Base-by-base conservation (phyloP, 169 alveolate species). In the Eimeria necatrix region DNA sequence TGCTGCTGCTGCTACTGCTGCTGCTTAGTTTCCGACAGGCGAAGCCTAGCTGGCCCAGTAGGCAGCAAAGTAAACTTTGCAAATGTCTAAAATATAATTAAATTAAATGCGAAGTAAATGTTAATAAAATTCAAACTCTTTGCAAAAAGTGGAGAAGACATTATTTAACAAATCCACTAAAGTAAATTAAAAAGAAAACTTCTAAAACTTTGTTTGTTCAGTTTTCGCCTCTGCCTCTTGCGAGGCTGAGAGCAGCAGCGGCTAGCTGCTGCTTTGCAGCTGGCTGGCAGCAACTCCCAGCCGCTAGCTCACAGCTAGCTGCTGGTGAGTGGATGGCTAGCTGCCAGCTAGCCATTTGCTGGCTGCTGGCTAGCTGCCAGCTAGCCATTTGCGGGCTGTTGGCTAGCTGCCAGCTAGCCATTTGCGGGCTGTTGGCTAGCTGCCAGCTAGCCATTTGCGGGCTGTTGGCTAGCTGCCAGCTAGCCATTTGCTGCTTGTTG, bases 181-280 rank as follows among this genome's bases (percentile, higher is more conserved):
- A 32, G 41, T 32, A 32, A 32, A 32, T 32, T 32, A 32, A 32
- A 32, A 32, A 32, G 2, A 2, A 0, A 32, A 0, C 2, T 32
- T 32, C 41, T 32, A 32, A 32, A 32, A 2, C 41, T 32, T 32
- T 32, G 41, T 32, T 32, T 32, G 41, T 32, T 32, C 41, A 32
- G 41, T 32, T 32, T 32, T 32, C 41, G 41, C 41, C 41, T 32
- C 41, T 32, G 41, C 2, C 20, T 22, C 84, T 41, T 26, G 84
- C 56, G 48, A 73, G 4, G 26, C 4, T 26, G 5, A 73, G 20
- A 26, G 10, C 56, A 1, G 59, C 32, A 46, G 84, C 81, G 41
- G 81, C 41, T n/a, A 68, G 78, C 78, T 68, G 78, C 78, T 68
- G 78, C 64, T 3, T 12, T 56, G 64, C 64, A 12, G 64, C 64